phyloP scores from a whole-genome alignment of 495 filamentous ascomycete genomes.

The Talaromyces thailandensis region DNA sequence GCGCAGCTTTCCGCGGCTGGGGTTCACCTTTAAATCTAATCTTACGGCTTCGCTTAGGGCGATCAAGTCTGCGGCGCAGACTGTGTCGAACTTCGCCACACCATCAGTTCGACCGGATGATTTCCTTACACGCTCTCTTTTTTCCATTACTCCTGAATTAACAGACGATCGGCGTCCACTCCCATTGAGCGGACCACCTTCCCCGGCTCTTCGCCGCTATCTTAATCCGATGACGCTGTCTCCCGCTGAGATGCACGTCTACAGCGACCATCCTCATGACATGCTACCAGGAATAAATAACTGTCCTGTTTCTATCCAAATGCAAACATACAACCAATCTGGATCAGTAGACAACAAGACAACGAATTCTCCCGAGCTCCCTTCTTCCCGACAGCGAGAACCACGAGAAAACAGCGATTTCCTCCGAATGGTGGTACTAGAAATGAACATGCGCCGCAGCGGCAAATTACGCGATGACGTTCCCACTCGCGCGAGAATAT shows the following conservation, averaged over 20 bases:
- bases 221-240: slow-evolving; percentile 72
- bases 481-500: slow-evolving; percentile 74
- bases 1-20: slow-evolving; percentile 29
- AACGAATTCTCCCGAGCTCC: slow-evolving; percentile 27
- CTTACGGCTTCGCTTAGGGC: slow-evolving; percentile 85
- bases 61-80: slow-evolving; percentile 74
- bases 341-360: slow-evolving; percentile 20
- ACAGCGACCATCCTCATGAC: slow-evolving; percentile 35
- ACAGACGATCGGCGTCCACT: slow-evolving; percentile 83
- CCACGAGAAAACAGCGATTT: slow-evolving; percentile 91
- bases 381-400: slow-evolving; percentile 68
- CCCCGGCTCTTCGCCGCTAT: slow-evolving; percentile 82
- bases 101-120: slow-evolving; percentile 76
- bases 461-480: slow-evolving; percentile 83
- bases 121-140: slow-evolving; percentile 78
- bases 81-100: slow-evolving; percentile 67
- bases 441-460: slow-evolving; percentile 91
- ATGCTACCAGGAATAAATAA: slow-evolving; percentile 19
- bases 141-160: slow-evolving; percentile 69
- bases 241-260: slow-evolving; percentile 56
- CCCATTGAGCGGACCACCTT: slow-evolving; percentile 64
- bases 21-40: slow-evolving; percentile 77
- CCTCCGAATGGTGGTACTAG: slow-evolving; percentile 85
- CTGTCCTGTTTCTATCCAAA: slow-evolving; percentile 73
- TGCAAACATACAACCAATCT: slow-evolving; percentile 65